Percentiles rank a stretch among this genome's conserved stretches.
Conservation (phyloP, 208 protist genomes). For the Endotrypanum monterogeii region DNA sequence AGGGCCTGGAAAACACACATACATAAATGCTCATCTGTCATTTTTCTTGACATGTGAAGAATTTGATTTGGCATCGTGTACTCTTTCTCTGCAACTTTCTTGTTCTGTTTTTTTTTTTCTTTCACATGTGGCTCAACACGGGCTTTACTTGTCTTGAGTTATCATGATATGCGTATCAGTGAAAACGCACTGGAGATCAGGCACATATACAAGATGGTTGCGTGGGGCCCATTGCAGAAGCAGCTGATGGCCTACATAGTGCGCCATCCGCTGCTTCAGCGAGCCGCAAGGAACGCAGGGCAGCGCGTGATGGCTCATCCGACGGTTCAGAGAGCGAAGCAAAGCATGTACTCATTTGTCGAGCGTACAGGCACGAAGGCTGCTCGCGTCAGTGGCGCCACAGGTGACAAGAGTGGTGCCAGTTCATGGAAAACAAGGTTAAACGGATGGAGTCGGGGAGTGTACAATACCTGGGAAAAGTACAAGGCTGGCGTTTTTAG, state of each 20-base stretch:
- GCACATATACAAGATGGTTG: constrained; percentile 26
- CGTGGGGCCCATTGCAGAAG: constrained; percentile 38
- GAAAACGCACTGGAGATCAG: not conserved
- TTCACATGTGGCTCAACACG: too few relatives aligned
- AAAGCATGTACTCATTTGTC: constrained; percentile 18
- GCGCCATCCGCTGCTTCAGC: constrained; percentile 38
- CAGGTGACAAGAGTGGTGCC: not conserved
- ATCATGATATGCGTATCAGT: not conserved
- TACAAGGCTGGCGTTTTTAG: constrained; percentile 30
- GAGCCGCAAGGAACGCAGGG: constrained; percentile 28
- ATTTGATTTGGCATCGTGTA: not conserved
- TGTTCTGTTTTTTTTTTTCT: not conserved
- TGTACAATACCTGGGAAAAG: constrained; percentile 23
- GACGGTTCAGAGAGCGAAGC: constrained; percentile 25
- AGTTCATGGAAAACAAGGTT: constrained; percentile 13
- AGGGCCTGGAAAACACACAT: not conserved
- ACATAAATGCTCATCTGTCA: too few relatives aligned
- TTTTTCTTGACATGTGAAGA: not conserved
- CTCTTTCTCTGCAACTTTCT: constrained; percentile 8
- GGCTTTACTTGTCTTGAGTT: not conserved
- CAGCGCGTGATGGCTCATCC: constrained; percentile 27
- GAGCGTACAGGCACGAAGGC: constrained; percentile 17
- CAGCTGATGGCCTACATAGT: constrained; percentile 41
- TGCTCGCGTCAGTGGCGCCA: not conserved
- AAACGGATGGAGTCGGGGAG: constrained; percentile 21